Evolutionary conservation across 805 yeast genomes (phyloP).

Genomic region (Schwanniomyces sp.): DNA sequence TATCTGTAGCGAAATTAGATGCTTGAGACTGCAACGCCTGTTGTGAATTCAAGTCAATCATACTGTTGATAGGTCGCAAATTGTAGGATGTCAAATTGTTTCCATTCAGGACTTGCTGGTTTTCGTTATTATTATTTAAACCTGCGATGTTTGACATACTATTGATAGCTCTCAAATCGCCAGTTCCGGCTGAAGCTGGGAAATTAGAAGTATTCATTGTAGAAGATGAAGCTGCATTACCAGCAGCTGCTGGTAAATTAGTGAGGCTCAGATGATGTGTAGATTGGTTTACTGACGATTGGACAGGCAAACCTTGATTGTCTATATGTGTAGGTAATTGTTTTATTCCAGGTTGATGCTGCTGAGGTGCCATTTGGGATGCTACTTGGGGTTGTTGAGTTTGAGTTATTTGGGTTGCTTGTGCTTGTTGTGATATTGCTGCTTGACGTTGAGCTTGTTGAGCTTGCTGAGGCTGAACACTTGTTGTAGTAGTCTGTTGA

Average conservation of each 20-base stretch:
- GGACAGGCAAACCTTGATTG: not conserved
- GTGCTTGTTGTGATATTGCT: conserved; percentile 3
- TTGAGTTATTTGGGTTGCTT: conserved; percentile 4
- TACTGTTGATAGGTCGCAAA: conserved; percentile 29
- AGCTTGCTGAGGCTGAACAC: not conserved
- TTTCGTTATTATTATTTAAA: conserved; percentile 5
- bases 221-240: conserved; percentile 11
- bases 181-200: conserved; percentile 5
- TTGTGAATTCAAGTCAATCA: conserved; percentile 26
- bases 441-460: conserved; percentile 3
- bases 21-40: not conserved
- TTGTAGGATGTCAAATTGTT: conserved; percentile 8
- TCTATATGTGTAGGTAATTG: not conserved
- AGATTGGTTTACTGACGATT: conserved; percentile 1
- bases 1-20: not conserved
- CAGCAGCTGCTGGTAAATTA: conserved; percentile 21
- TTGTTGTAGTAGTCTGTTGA: not conserved
- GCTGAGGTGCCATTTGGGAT: conserved; percentile 1
- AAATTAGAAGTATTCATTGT: not conserved
- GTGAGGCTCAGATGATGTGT: conserved; percentile 21
- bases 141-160: conserved; percentile 28
- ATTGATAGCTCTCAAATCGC: conserved; percentile 22
- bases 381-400: conserved; percentile 5
- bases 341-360: not conserved
- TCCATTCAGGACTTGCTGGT: conserved; percentile 6